Base-by-base conservation (phyloP, 257 asterid species). In the Knoxia roxburghii region DNA sequence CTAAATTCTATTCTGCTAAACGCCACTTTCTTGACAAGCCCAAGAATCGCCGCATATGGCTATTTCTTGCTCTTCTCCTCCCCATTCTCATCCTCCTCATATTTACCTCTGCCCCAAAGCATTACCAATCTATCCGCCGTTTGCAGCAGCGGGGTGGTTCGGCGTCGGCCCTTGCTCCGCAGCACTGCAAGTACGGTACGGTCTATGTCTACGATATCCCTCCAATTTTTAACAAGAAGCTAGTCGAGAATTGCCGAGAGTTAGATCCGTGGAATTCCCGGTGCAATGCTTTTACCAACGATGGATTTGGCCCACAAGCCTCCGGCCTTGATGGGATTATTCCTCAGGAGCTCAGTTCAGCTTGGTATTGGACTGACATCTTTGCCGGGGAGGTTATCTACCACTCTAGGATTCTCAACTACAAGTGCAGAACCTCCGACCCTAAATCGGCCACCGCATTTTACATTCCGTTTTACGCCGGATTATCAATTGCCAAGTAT, bases 401-500 rank as follows among this genome's bases (percentile, higher is more conserved):
- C 59, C 95, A 89, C 71, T 78, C 80, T 73, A 79, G 95, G 65
- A 64, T 89, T 24, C 67, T 82, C 64, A 85, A 76, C 61, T 88
- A 89, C 70, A 79, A 65, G 60, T 89, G 96, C 76, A 39, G 91
- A 33, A 84, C 91, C 17, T 40, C 12, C 29, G 83, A 82, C 18
- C 88, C 93, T 39, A 82, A 81, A 56, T 68, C 83, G 0, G 96
- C 96, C 12, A 85, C 96, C 17, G 93, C 93, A 8, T 89, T 87
- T 70, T 89, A 87, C 75, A 80, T 89, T 7, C 96, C 96, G 20
- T 89, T 87, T 70, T 89, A 89, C 79, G 95, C 98, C 0, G 95
- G 95, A 5, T 87, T 85, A 51, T 88, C 98, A 3, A 92, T 85
- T 0, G 95, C 92, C 5, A 91, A 84, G 69, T 84, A 78, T 68